These are phyloP conservation scores for Podila clonocystis DNA, from an alignment of 192 early-diverging fungal species.

Conservation along the genomic window DNA sequence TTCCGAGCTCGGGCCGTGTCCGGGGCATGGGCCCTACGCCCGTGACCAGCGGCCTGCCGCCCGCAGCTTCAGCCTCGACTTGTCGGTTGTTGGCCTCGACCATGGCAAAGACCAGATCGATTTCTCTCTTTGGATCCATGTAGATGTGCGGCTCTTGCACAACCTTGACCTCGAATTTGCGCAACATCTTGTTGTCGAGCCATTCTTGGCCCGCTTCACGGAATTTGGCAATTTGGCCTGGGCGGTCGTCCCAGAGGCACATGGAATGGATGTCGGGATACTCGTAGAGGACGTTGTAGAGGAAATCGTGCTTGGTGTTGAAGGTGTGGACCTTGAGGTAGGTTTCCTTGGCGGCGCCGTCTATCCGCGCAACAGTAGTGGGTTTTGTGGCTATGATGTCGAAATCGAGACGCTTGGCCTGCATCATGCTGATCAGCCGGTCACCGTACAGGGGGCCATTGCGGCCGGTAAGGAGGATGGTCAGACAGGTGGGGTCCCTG, in stretches of 20 bases:
- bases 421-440: conserved; percentile 51
- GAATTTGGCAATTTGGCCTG: conserved; percentile 51
- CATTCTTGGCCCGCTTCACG: conserved; percentile 40
- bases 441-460: conserved; percentile 52
- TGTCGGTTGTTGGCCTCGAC: conserved; percentile 40
- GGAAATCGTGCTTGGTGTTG: conserved; percentile 67
- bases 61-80: conserved; percentile 23
- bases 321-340: conserved; percentile 62
- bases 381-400: conserved; percentile 66
- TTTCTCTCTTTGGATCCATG: conserved; percentile 34
- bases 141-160: conserved; percentile 34
- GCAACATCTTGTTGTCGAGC: conserved; percentile 35
- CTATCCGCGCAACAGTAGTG: conserved; percentile 22
- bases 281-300: conserved; percentile 61
- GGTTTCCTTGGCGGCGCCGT: background rate
- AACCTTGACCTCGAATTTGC: conserved; percentile 28
- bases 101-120: conserved; percentile 34
- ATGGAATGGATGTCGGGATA: conserved; percentile 58
- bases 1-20: conserved; percentile 26
- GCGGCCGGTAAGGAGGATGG: conserved; percentile 41
- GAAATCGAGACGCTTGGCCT: conserved; percentile 52
- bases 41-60: conserved; percentile 26
- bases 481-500: conserved; percentile 39
- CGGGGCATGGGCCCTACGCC: conserved; percentile 26
- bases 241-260: conserved; percentile 68